Evolutionary conservation across 75 land plant species (phyloP), one percentile per base, ranked within the genome.

Genomic region (Adiantum capillusveneris): DNA sequence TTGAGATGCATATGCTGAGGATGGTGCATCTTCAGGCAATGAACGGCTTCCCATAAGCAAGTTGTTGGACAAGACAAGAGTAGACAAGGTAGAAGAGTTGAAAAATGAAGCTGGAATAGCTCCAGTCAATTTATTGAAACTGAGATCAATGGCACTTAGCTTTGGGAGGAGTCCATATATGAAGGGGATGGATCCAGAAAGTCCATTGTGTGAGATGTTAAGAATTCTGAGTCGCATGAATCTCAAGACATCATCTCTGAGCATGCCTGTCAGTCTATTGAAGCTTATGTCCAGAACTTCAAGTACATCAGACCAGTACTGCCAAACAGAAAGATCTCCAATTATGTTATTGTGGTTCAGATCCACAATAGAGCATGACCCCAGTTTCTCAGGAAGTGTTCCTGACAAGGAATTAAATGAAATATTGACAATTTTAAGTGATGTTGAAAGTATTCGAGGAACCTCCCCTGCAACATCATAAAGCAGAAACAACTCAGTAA

Each of bases 321-420:
- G 45, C 73, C 80, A 41, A 44, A 62, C 61, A 22, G 78, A 74
- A 29, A 95, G 44, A 48, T 87, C 82, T 26, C 97, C 97, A 36
- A 67, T 55, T 34, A 95, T 71, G 57, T 64, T 60, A 49, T 95
- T 95, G 1, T 78, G 73, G 45, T 92, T 90, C 11, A 95, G 73
- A 56, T 95, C 99, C 31, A 95, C 69, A 0, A 80, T 58, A 24
- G 78, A 73, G 64, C 91, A 90, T 18, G 75, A 70, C 52, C 88
- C 91, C 16, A 81, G 71, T 25, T 77, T 60, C 48, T 76, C 17
- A 17, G 96, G 99, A 26, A 90, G 81, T 31, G 78, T 65, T 30
- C 99, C 99, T 25, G 87, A 69, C 39, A 95, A 71, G 1, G 67
- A 56, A 66, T 95, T 95, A 16, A 76, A 78, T 6, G 99, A 87